These are phyloP conservation scores for Borealophlyctis nickersoniae DNA, from an alignment of 192 early-diverging fungal genomes.

Conservation along the genomic window DNA sequence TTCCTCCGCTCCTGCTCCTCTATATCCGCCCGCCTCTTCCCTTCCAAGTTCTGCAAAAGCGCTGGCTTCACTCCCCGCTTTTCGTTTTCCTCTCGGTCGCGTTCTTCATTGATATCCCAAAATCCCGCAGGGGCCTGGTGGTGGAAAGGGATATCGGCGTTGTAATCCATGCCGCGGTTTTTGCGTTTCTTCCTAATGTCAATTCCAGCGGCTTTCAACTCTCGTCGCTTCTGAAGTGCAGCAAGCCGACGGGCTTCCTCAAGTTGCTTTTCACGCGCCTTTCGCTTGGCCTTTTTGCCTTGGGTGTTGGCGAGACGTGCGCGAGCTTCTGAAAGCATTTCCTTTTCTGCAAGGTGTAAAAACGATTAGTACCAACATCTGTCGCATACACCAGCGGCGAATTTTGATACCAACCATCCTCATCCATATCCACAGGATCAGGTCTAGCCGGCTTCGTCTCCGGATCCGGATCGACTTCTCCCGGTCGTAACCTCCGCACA, in stretches of 20 bases:
- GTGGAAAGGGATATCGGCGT: slow-evolving; percentile 95
- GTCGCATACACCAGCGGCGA: neutral
- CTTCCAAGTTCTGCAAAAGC: slow-evolving; percentile 78
- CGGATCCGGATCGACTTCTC: slow-evolving; percentile 96
- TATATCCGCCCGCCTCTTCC: slow-evolving; percentile 75
- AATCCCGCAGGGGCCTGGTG: slow-evolving; percentile 84
- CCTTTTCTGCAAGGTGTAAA: slow-evolving; percentile 68
- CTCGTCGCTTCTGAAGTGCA: slow-evolving; percentile 87
- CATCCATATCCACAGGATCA: slow-evolving; percentile 99
- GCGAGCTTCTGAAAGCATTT: slow-evolving; percentile 98
- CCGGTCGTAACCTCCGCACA: slow-evolving; percentile 81
- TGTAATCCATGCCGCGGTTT: slow-evolving; percentile 80
- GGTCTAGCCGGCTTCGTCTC: slow-evolving; percentile 96
- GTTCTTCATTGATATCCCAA: slow-evolving; percentile 87
- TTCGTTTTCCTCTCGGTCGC: slow-evolving; percentile 57
- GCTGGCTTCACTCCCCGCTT: slow-evolving; percentile 62
- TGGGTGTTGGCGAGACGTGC: slow-evolving; percentile 99
- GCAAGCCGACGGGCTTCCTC: slow-evolving; percentile 92
- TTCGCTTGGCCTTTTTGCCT: slow-evolving; percentile 98
- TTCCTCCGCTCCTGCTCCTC: slow-evolving; percentile 79
- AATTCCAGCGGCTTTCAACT: slow-evolving; percentile 98
- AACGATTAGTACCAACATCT: slow-evolving; percentile 4
- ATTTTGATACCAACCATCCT: slow-evolving; percentile 54
- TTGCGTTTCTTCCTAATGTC: slow-evolving; percentile 63
- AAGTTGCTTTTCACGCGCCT: slow-evolving; percentile 95